Conservation (phyloP, 768 basidiomycete species). For the Boletus sensibilis region DNA sequence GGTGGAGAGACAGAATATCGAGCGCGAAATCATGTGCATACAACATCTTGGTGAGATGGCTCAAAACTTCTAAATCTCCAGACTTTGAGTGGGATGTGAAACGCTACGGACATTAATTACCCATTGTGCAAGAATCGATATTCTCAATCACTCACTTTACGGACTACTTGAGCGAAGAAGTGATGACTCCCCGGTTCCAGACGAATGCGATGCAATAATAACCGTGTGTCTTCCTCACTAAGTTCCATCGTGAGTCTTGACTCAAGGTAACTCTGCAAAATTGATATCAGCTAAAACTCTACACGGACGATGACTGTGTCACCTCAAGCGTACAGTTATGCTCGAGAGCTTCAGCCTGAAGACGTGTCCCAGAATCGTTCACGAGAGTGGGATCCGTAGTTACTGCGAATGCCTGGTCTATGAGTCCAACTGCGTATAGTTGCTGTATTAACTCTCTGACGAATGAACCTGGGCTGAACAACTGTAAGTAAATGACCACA, state of each 20-base stretch:
- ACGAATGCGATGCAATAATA: constrained; percentile 43
- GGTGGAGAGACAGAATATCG: constrained; percentile 69
- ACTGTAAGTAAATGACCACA: constrained; percentile 9
- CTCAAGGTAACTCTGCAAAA: constrained; percentile 45
- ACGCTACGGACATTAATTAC: constrained; percentile 42
- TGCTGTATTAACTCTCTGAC: constrained; percentile 45
- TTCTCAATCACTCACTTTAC: constrained; percentile 47
- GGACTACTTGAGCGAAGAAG: constrained; percentile 53
- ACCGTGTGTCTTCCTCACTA: constrained; percentile 36
- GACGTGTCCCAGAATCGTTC: constrained; percentile 47
- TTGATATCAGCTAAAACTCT: constrained; percentile 3
- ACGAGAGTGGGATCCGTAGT: constrained; percentile 52
- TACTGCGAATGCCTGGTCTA: constrained; percentile 52
- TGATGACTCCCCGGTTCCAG: constrained; percentile 57
- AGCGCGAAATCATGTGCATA: constrained; percentile 56
- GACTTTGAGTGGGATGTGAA: constrained; percentile 51
- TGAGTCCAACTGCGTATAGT: constrained; percentile 49
- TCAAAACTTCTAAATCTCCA: constrained; percentile 66
- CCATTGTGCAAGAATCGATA: neutral
- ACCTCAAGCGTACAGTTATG: constrained; percentile 60
- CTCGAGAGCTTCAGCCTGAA: constrained; percentile 62
- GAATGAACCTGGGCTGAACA: constrained; percentile 24
- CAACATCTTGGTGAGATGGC: constrained; percentile 67
- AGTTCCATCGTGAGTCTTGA: constrained; percentile 55
- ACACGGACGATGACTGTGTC: constrained; percentile 5